Base-by-base conservation (phyloP, 2,329 filamentous ascomycete species). In the Metarhizium sp. region DNA sequence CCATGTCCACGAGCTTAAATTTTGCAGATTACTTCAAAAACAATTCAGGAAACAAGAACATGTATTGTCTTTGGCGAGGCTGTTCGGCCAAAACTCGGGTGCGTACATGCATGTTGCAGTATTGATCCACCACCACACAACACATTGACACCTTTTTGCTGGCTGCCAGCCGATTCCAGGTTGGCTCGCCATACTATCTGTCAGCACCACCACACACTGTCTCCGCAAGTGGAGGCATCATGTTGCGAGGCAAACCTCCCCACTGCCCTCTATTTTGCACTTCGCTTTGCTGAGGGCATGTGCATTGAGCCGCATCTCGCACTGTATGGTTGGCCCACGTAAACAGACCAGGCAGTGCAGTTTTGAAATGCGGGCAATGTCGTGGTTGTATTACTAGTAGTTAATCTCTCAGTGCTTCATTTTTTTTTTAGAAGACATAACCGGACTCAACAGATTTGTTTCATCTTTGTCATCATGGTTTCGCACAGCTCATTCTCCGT, bases 401-500 rank as follows among this genome's bases (percentile, higher is more conserved):
- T 25, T 4, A 25, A 25, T 25, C 25, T 25, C 32, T 34, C 32
- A 34, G 10, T 34, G 10, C 32, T 34, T 34, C 25, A 25, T 25
- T 25, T 25, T 25, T 25, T 36, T 13, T 13, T 36, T 36, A 8
- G 34, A 36, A 36, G 38, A 40, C 32, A 34, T 34, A 8, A 40
- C 8, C 38, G 25, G 14, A 11, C 45, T 30, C 7, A 4, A 20
- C 38, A 29, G 32, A 16, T 34, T 36, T 50, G 4, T 51, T 25
- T 20, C 4, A 53, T 45, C 7, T 30, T n/a, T 11, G 25, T 2
- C 48, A 54, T 40, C 18, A 72, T 71, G 69, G 50, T 60, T 50
- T 55, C 60, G 30, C 55, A 62, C 16, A 61, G 60, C 16, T 67
- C 73, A 4, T 79, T 76, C 55, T 59, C 71, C 14, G 71, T 75